Conservation (phyloP, 2,329 filamentous ascomycete genomes). For the Hymenoscyphus occultus region DNA sequence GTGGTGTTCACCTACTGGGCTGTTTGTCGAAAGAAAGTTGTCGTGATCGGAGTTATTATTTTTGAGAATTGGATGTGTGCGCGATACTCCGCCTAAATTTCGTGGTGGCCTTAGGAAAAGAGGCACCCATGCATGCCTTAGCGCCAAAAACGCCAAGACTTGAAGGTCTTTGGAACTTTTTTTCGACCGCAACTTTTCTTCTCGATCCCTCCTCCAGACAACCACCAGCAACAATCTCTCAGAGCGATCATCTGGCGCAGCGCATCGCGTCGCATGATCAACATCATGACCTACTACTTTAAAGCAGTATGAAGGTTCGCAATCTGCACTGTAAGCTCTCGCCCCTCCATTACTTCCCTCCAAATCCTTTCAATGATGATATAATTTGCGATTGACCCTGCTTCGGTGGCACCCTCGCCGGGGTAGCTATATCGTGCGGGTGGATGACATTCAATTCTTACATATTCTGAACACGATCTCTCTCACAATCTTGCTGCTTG, state of each 20-base stretch:
- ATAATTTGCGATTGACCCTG: constrained; percentile 99
- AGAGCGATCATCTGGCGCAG: background rate
- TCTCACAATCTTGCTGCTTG: constrained; percentile 9
- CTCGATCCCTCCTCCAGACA: background rate
- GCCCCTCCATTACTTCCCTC: constrained; percentile 17
- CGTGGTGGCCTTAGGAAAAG: constrained; percentile 9
- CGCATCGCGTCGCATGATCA: background rate
- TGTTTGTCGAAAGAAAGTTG: constrained; percentile 31
- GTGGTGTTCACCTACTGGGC: constrained; percentile 33
- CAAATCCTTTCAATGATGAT: constrained; percentile 66
- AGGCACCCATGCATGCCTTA: constrained; percentile 19
- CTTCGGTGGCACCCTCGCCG: constrained; percentile 84
- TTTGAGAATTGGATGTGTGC: background rate
- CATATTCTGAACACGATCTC: constrained; percentile 82
- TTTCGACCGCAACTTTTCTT: background rate
- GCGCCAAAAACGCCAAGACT: too few species aligned
- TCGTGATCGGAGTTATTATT: constrained; percentile 23
- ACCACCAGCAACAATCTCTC: background rate
- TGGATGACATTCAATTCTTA: constrained; percentile 94
- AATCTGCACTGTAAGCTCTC: constrained; percentile 12
- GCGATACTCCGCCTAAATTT: constrained; percentile 14
- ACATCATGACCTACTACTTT: background rate
- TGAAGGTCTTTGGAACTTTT: background rate
- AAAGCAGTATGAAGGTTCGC: background rate
- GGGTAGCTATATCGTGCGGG: constrained; percentile 75